Percentiles rank a stretch among this genome's conserved stretches.
phyloP scores from a whole-genome alignment of 78 protist genomes.

The Emiliania huxleyi region DNA sequence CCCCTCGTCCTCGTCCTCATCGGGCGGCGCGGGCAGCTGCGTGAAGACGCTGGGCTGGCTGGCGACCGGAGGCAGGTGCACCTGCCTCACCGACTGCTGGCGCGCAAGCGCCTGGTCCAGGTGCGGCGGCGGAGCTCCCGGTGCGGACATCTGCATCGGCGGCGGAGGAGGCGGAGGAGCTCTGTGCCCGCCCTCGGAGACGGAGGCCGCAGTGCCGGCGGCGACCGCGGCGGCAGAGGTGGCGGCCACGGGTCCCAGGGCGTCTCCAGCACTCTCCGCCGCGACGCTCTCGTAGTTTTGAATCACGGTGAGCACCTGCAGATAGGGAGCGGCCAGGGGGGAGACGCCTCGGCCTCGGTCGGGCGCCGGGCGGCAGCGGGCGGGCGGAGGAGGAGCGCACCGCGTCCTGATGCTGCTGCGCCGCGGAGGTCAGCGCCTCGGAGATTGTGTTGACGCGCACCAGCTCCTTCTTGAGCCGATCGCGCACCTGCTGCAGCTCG shows the following conservation, averaged over 20 bases:
- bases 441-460: not conserved
- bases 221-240: too few relatives aligned
- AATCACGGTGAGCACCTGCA: not conserved
- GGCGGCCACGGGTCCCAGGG: too few relatives aligned
- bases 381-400: not conserved
- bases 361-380: not conserved
- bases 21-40: not conserved
- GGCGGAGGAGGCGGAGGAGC: too few relatives aligned
- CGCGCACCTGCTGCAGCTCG: not conserved
- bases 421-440: not conserved
- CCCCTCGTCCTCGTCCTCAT: not conserved
- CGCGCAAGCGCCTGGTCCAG: too few relatives aligned
- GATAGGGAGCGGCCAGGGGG: not conserved
- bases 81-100: too few relatives aligned
- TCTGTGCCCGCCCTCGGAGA: too few relatives aligned
- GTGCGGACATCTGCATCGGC: too few relatives aligned
- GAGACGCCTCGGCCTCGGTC: not conserved
- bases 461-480: not conserved
- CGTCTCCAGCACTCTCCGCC: too few relatives aligned
- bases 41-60: not conserved
- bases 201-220: too few relatives aligned
- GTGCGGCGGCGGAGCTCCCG: too few relatives aligned
- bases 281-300: not conserved
- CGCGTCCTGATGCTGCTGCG: slow-evolving; percentile 27
- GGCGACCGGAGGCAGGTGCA: not conserved